Evolutionary conservation across 768 basidiomycete genomes (phyloP), one percentile per base, ranked within the genome.

Genomic region (Mycena leptocephala): DNA sequence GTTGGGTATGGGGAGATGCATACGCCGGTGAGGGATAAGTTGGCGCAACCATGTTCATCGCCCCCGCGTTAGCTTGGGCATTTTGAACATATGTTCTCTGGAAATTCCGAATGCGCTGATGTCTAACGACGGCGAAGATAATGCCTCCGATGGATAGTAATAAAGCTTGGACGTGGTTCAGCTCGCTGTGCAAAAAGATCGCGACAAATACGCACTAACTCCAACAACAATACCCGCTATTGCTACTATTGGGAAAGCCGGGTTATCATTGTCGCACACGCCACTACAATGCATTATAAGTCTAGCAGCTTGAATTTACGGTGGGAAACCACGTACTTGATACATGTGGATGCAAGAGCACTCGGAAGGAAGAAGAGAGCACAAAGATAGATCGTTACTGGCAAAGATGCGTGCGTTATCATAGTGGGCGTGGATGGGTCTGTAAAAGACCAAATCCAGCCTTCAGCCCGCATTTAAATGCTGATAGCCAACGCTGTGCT

Each of bases 51-150:
- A 30, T 18, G 37, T 61, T 41, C 28, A 46, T 39, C 5, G 0
- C 55, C 4, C 39, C 43, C 2, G 62, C 63, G 30, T 55, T 70
- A 22, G 33, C 48, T 48, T 70, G 68, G 5, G 68, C 73, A 43
- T 62, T 62, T 32, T 70, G 68, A 35, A 58, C 41, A 58, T 64
- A 70, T 2, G 68, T 26, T 22, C 74, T 70, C 53, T 65, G 74
- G 41, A 70, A 75, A 5, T 8, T 39, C 46, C 51, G 43, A 39
- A 51, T 68, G 33, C 72, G 66, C 24, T 51, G 37, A 16, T 43
- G 58, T 35, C 59, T 13, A 10, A 73, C 39, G 24, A 76, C 53
- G 8, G 76, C 70, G 14, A 72, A 67, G 14, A 76, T 66, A 24
- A 68, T 32, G 24, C 43, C 70, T 16, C 13, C 46, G 20, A 72